Conservation (phyloP, 2,329 filamentous ascomycete species). For the Ophiostoma novo-ulmi region DNA sequence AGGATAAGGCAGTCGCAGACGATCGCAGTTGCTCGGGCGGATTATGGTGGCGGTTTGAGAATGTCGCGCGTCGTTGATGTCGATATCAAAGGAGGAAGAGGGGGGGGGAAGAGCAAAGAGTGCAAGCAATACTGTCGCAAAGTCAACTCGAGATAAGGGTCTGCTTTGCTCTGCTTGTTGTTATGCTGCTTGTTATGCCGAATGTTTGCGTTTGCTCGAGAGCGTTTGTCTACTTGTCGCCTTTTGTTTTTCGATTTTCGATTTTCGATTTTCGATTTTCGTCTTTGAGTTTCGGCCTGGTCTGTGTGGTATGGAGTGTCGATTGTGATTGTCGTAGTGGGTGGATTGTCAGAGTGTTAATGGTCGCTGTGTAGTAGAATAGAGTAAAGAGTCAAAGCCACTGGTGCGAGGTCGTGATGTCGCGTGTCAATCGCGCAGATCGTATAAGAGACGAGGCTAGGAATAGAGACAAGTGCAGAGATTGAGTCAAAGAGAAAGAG, state of each 20-base stretch:
- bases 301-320: background rate
- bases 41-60: background rate
- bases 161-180: background rate
- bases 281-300: background rate
- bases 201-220: slow-evolving; percentile 5
- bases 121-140: background rate
- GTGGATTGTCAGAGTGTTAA: background rate
- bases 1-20: background rate
- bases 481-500: background rate
- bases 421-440: background rate
- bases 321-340: slow-evolving; percentile 12
- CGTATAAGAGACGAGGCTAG: background rate
- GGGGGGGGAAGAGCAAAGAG: background rate
- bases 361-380: too few species aligned
- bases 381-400: background rate
- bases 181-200: background rate
- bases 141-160: slow-evolving; percentile 4
- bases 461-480: background rate
- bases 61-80: background rate
- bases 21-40: background rate
- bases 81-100: background rate
- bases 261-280: background rate
- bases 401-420: background rate
- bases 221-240: slow-evolving; percentile 9
- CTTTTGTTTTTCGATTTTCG: slow-evolving; percentile 1